Evolutionary conservation across 306 rosid species (phyloP), one percentile per base, ranked within the genome.

Genomic region (Vigna radiata): DNA sequence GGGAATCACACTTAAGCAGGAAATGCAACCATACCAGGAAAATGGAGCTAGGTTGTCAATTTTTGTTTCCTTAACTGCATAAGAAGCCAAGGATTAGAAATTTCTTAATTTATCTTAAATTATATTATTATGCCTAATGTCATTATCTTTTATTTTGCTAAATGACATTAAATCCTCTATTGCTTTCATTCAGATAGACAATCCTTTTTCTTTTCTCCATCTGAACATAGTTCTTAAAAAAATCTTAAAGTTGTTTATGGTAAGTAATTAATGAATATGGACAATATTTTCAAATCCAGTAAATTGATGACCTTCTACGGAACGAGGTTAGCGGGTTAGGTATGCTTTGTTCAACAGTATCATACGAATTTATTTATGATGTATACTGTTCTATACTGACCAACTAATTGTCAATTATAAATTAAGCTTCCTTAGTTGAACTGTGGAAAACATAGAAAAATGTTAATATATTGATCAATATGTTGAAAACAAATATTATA

Each of bases 341-440:
- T 70, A 37, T 70, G 31, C 73, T 72, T 91, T 81, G 86, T 88
- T 88, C 87, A 85, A 88, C 84, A 87, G 86, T 87, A 63, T 85
- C 83, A 72, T 68, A 68, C 46, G 56, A 18, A 81, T 90, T 76
- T 41, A 81, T 90, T 76, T 41, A 75, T 67, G 75, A 17, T 64
- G 39, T 29, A 13, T 63, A 29, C 39, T 53, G 19, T 74, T 87
- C 47, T 67, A 53, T 73, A 61, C 65, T 73, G 66, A 61, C 25
- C 72, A 82, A 62, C 67, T 70, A 61, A 78, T 11, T 50, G 9
- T 69, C 43, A 41, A 2, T 0, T 4, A 6, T 17, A 48, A 15
- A 44, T 17, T 21, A 39, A 33, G n/a, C 6, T 50, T 68, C 41
- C 48, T 68, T 6, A 36, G 17, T 21, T 50, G 36, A 46, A 44